Conservation (phyloP, 75 land plant genomes). For the Larix kaempferi region DNA sequence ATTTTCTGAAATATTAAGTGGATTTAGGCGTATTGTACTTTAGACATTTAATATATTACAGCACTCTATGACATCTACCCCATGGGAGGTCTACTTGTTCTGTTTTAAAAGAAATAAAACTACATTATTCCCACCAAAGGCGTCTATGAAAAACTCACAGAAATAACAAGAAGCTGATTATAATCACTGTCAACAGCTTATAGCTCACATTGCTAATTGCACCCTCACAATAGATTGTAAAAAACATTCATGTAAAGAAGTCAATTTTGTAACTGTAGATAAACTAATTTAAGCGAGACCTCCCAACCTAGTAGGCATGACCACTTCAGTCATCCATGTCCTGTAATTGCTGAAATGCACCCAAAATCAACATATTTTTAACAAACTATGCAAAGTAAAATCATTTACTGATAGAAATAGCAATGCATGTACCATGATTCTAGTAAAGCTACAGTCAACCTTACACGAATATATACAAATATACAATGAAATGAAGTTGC, state of each 20-base stretch:
- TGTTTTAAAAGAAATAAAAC: neutral
- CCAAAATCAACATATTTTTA: neutral
- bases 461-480: neutral
- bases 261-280: neutral
- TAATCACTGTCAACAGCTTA: neutral
- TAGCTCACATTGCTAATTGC: neutral
- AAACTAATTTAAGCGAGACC: neutral
- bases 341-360: neutral
- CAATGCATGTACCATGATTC: neutral
- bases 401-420: neutral
- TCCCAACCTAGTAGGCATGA: too few relatives aligned
- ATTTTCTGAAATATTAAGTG: neutral
- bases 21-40: neutral
- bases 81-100: neutral
- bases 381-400: neutral
- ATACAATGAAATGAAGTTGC: neutral
- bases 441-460: neutral
- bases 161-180: neutral
- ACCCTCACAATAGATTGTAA: neutral
- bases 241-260: neutral
- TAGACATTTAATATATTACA: neutral
- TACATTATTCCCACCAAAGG: neutral
- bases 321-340: neutral
- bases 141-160: neutral
- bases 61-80: neutral